Evolutionary conservation across 2,329 filamentous ascomycete genomes (phyloP).

Genomic region (Drechslera avenae): DNA sequence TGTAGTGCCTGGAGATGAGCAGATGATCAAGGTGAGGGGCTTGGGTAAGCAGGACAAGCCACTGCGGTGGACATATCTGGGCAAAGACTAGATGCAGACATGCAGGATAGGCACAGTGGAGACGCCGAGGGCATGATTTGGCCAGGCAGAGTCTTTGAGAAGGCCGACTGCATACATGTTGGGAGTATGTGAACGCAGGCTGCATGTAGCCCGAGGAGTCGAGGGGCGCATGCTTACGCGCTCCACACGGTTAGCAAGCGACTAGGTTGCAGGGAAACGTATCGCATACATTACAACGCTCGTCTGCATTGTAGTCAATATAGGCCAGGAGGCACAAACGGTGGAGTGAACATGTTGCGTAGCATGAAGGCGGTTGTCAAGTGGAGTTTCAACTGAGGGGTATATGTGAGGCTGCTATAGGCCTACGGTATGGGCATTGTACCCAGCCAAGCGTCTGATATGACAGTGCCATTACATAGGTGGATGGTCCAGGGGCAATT

Average conservation of each 20-base stretch:
- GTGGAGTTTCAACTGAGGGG: constrained; percentile 16
- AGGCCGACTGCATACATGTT: constrained; percentile 2
- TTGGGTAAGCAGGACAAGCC: constrained; percentile 47
- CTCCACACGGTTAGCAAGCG: constrained; percentile 5
- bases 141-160: constrained; percentile 11
- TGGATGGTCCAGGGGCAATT: constrained; percentile 21
- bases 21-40: constrained; percentile 53
- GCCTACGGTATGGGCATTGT: constrained; percentile 11
- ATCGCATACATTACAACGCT: constrained; percentile 1
- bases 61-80: constrained; percentile 54
- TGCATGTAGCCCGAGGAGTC: constrained; percentile 3
- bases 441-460: constrained; percentile 22
- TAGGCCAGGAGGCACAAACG: constrained; percentile 18
- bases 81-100: constrained; percentile 36
- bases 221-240: constrained; percentile 13
- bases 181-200: not conserved
- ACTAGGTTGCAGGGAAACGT: constrained; percentile 1
- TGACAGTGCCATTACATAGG: constrained; percentile 21
- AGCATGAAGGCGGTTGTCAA: constrained; percentile 26
- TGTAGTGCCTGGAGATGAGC: constrained; percentile 63
- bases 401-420: constrained; percentile 42
- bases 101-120: constrained; percentile 11
- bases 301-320: constrained; percentile 17
- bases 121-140: constrained; percentile 3
- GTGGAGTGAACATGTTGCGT: not conserved